phyloP scores from a whole-genome alignment of 192 early-diverging fungal species.

The Oehlia diaphana region DNA sequence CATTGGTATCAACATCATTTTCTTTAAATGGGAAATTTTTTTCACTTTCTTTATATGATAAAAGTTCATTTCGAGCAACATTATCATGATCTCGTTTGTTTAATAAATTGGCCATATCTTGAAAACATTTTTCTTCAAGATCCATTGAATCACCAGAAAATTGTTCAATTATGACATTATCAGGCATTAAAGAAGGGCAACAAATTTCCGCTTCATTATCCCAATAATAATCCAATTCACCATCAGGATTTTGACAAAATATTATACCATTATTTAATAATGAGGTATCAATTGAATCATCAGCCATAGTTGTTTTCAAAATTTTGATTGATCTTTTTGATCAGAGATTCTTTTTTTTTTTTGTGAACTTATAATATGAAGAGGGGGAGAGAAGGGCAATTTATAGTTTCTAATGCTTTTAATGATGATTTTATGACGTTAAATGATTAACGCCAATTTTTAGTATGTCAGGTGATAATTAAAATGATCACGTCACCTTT shows the following conservation, averaged over 20 bases:
- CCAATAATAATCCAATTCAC: conserved; percentile 5
- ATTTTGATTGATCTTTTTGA: too few species aligned
- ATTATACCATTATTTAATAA: conserved; percentile 1
- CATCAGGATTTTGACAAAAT: conserved; percentile 1
- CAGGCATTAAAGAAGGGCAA: conserved; percentile 1
- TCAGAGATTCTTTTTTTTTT: too few species aligned
- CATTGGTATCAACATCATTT: background rate
- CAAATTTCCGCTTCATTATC: background rate
- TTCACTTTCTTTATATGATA: background rate
- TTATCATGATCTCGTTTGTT: background rate
- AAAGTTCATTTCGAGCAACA: background rate
- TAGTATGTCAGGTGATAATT: too few species aligned
- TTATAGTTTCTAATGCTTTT: too few species aligned
- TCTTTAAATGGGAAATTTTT: background rate
- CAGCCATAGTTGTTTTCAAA: background rate
- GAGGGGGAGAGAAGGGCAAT: too few species aligned
- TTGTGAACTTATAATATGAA: too few species aligned
- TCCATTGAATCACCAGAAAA: conserved; percentile 1
- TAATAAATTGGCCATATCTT: background rate
- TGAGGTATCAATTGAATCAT: conserved; percentile 10
- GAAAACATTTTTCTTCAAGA: background rate
- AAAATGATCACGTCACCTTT: too few species aligned
- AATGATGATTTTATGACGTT: too few species aligned
- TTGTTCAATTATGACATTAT: background rate
- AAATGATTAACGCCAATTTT: too few species aligned